These are phyloP conservation scores for Lipomyces yarrowii DNA, from an alignment of 1,139 yeast genomes.

Conservation along the genomic window DNA sequence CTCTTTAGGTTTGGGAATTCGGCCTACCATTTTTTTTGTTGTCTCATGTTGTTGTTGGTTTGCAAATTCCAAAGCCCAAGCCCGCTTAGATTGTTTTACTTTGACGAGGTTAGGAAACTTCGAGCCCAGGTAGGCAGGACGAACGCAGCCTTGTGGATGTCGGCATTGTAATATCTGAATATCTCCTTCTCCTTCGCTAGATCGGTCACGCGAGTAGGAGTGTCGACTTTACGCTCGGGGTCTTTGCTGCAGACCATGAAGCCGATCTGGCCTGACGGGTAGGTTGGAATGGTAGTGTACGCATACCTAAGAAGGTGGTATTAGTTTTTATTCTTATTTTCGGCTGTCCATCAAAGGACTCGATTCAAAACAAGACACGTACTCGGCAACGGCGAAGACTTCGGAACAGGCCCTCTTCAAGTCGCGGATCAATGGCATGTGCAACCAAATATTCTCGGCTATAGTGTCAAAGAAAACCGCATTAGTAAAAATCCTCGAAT, in stretches of 20 bases:
- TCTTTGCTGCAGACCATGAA: slow-evolving; percentile 79
- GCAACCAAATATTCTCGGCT: slow-evolving; percentile 89
- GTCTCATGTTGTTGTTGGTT: background rate
- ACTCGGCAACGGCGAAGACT: slow-evolving; percentile 80
- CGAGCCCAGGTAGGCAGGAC: slow-evolving; percentile 88
- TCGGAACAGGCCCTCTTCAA: slow-evolving; percentile 61
- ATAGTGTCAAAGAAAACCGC: slow-evolving; percentile 1
- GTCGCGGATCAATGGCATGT: slow-evolving; percentile 63
- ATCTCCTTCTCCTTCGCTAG: slow-evolving; percentile 53
- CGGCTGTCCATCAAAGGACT: background rate
- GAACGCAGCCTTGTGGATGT: slow-evolving; percentile 77
- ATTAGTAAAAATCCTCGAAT: slow-evolving; percentile 19
- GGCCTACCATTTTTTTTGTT: background rate
- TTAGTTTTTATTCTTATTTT: background rate
- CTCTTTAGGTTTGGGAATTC: too few relatives aligned
- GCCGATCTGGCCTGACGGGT: slow-evolving; percentile 96
- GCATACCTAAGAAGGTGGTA: slow-evolving; percentile 41
- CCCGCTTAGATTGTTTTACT: slow-evolving; percentile 16
- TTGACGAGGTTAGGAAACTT: slow-evolving; percentile 39
- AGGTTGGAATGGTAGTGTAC: slow-evolving; percentile 90
- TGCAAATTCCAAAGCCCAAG: background rate
- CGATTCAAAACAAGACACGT: slow-evolving; percentile 37
- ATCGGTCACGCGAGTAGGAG: slow-evolving; percentile 58
- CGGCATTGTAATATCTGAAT: slow-evolving; percentile 72
- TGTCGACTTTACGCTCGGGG: slow-evolving; percentile 51